Base-by-base conservation (phyloP, 352 stramenopile genomes). In the Pythium grandisporangium region DNA sequence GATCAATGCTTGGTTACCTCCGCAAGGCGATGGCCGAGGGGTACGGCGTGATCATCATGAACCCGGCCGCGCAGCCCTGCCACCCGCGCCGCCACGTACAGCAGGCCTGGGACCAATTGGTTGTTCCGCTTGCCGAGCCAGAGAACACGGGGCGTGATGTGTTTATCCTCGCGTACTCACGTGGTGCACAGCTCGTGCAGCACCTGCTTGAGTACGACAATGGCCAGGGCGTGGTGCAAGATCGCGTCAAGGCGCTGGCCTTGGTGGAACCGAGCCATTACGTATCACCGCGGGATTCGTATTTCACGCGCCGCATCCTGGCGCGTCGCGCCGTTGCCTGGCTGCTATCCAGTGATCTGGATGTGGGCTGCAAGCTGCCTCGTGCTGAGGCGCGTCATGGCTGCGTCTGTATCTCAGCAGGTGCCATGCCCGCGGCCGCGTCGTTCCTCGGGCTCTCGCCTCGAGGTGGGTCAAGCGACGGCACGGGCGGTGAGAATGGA, bases 251-350 rank as follows among this genome's bases (percentile, higher is more conserved):
- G 48, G 79, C 79, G 7, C 48, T 93, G 3, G 75, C 76, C 20
- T 63, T 93, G 3, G 78, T 93, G 3, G 79, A 93, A 38, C 74
- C 76, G 13, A 89, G 74, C 22, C 79, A 93, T 52, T 89, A 87
- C 42, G 76, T 93, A 12, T 53, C 40, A 16, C 74, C 89, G 5
- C 63, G 52, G 29, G 79, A 93, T 45, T 66, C 61, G 48, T 90
- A 93, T 63, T 93, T 89, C 60, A 62, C 66, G 12, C 62, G 76
- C 0, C 58, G 72, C 21, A 76, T 93, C 25, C 55, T 93, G 1
- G 70, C 76, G 5, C 65, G 76, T 1, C 74, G 77, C 6, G 74
- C 71, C 0, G 62, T 85, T 4, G 58, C 74, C 12, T 93, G 79
- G 79, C 80, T 93, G 30, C 50, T 90, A 1, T 84, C 73, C 47